Percentiles rank a stretch among this genome's conserved stretches.
Conservation (phyloP, 495 filamentous ascomycete species). For the Talaromyces trachyspermus region DNA sequence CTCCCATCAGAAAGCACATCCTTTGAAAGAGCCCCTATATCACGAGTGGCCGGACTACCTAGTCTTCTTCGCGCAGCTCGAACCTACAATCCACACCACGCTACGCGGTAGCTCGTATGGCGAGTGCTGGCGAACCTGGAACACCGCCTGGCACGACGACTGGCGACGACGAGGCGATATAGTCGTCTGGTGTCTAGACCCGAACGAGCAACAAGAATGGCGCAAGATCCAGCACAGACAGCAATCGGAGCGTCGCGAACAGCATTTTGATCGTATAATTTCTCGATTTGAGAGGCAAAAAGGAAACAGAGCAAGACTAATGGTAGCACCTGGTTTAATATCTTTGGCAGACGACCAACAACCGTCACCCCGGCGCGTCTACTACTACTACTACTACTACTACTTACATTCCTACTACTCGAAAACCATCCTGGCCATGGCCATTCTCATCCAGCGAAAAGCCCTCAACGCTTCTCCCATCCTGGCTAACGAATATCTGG, state of each 20-base stretch:
- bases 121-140: slow-evolving; percentile 68
- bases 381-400: neutral
- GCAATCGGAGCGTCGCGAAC: slow-evolving; percentile 21
- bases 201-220: slow-evolving; percentile 24
- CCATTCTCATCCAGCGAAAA: slow-evolving; percentile 6
- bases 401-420: neutral
- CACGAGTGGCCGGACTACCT: slow-evolving; percentile 55
- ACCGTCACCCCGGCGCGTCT: slow-evolving; percentile 11
- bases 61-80: slow-evolving; percentile 57
- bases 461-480: slow-evolving; percentile 1
- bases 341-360: slow-evolving; percentile 8
- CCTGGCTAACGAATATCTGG: slow-evolving; percentile 3
- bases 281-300: slow-evolving; percentile 21
- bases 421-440: slow-evolving; percentile 6
- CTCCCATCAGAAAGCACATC: slow-evolving; percentile 1
- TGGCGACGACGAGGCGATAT: slow-evolving; percentile 77
- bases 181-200: slow-evolving; percentile 64
- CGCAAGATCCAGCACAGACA: slow-evolving; percentile 15
- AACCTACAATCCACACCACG: slow-evolving; percentile 37
- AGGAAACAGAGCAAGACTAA: neutral
- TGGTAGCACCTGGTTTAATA: neutral
- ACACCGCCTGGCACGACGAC: slow-evolving; percentile 83
- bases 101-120: slow-evolving; percentile 52
- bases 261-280: slow-evolving; percentile 31
- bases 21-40: neutral